Percentiles rank a stretch among this genome's conserved stretches.
These are phyloP conservation scores for Coemansia sp. DNA, from an alignment of 192 early-diverging fungal species.

Conservation along the genomic window DNA sequence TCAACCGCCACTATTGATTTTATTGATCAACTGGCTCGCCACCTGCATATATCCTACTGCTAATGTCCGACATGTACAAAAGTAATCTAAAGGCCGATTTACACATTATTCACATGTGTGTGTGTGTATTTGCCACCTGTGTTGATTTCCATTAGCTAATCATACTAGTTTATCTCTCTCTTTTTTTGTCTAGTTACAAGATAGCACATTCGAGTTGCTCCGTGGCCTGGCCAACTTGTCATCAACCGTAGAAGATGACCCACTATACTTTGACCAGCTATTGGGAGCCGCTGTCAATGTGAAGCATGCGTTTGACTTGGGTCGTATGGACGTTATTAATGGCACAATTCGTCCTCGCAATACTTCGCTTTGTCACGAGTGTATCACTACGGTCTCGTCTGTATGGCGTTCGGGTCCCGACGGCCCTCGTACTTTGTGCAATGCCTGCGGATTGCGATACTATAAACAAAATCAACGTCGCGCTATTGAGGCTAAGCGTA, in stretches of 20 bases:
- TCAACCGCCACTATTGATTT: not conserved
- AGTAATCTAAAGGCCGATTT: not conserved
- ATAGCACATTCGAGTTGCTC: constrained; percentile 52
- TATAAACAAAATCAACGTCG: constrained; percentile 59
- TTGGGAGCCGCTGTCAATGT: constrained; percentile 52
- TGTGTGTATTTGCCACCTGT: not conserved
- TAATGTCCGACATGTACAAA: not conserved
- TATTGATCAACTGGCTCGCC: not conserved
- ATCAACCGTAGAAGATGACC: constrained; percentile 47
- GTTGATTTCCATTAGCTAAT: not conserved
- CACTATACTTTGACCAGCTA: constrained; percentile 56
- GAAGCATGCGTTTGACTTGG: constrained; percentile 55
- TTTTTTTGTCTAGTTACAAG: constrained; percentile 43
- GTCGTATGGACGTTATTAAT: constrained; percentile 53
- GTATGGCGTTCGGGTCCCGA: constrained; percentile 57
- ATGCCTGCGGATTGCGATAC: constrained; percentile 63
- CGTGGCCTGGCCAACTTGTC: constrained; percentile 46
- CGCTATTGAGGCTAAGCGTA: constrained; percentile 47
- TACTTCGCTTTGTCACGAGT: constrained; percentile 56
- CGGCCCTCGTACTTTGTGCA: constrained; percentile 59
- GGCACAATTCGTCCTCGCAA: constrained; percentile 53
- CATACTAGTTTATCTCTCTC: not conserved
- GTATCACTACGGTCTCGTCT: constrained; percentile 55
- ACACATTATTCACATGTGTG: not conserved
- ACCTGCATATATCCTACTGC: not conserved